These are phyloP conservation scores for Didymella keratinophila DNA, from an alignment of 2,329 filamentous ascomycete genomes.

Conservation along the genomic window DNA sequence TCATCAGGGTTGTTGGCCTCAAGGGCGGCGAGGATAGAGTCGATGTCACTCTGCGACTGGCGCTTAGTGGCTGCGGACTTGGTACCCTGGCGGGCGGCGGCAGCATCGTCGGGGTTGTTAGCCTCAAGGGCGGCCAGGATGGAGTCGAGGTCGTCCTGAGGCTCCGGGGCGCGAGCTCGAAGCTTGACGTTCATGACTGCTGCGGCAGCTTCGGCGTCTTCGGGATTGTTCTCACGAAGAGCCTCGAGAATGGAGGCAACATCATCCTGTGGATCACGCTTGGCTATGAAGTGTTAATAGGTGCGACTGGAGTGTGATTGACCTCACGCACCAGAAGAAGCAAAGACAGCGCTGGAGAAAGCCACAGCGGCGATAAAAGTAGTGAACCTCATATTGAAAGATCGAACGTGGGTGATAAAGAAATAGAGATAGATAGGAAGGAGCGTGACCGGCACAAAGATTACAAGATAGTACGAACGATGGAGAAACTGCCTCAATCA, in stretches of 20 bases:
- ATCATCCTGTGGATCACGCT: slow-evolving; percentile 33
- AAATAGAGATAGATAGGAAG: slow-evolving; percentile 19
- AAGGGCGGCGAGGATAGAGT: slow-evolving; percentile 34
- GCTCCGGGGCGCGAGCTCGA: slow-evolving; percentile 26
- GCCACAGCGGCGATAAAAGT: slow-evolving; percentile 34
- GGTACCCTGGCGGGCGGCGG: slow-evolving; percentile 26
- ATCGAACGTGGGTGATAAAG: slow-evolving; percentile 16
- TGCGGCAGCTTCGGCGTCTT: slow-evolving; percentile 37
- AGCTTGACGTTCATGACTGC: slow-evolving; percentile 39
- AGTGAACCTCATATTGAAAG: slow-evolving; percentile 41
- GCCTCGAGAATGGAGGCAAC: slow-evolving; percentile 39
- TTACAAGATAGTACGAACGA: slow-evolving; percentile 29
- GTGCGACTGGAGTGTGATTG: not conserved
- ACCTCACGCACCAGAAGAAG: slow-evolving; percentile 27
- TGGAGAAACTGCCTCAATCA: slow-evolving; percentile 20
- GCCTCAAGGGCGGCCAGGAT: slow-evolving; percentile 35
- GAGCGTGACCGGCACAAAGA: slow-evolving; percentile 43
- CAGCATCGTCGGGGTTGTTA: slow-evolving; percentile 39
- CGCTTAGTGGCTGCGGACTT: slow-evolving; percentile 21
- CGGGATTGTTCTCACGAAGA: slow-evolving; percentile 39
- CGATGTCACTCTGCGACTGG: slow-evolving; percentile 29
- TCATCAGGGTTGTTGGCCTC: slow-evolving; percentile 36
- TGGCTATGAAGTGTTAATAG: slow-evolving; percentile 14
- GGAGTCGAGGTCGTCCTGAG: slow-evolving; percentile 31
- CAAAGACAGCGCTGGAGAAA: slow-evolving; percentile 41